Evolutionary conservation across 441 rosid species (phyloP).

Genomic region (Corymbia citriodora): DNA sequence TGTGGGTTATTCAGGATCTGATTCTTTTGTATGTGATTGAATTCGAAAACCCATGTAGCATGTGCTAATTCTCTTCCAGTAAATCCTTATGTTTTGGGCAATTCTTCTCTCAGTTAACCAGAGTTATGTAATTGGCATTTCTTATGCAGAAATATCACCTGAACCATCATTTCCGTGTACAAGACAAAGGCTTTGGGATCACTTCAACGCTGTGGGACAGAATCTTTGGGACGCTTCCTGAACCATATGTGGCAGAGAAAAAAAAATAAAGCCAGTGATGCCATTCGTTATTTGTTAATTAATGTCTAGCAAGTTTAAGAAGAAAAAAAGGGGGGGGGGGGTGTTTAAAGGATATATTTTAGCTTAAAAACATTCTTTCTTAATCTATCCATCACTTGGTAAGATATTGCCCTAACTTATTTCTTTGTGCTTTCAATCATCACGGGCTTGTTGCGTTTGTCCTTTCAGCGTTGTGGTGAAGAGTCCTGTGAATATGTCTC

Average conservation of each 20-base stretch:
- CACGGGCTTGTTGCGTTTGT: background rate
- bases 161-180: conserved; percentile 94
- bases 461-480: background rate
- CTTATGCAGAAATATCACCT: conserved; percentile 82
- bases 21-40: background rate
- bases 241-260: conserved; percentile 29
- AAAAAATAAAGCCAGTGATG: conserved; percentile 24
- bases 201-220: conserved; percentile 89
- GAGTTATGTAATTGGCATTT: background rate
- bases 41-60: background rate
- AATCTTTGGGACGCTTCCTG: conserved; percentile 87
- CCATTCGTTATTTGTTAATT: background rate
- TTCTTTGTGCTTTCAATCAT: background rate
- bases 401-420: background rate
- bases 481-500: background rate
- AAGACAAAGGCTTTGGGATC: conserved; percentile 88
- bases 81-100: background rate
- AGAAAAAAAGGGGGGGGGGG: background rate
- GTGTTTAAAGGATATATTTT: background rate
- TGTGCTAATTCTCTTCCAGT: background rate
- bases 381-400: background rate
- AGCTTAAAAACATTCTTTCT: background rate
- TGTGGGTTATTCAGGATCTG: background rate
- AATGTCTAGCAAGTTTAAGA: conserved; percentile 1
- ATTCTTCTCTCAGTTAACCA: background rate